phyloP scores from a whole-genome alignment of 176 grass and related monocot genomes.

The Carex scoparia region DNA sequence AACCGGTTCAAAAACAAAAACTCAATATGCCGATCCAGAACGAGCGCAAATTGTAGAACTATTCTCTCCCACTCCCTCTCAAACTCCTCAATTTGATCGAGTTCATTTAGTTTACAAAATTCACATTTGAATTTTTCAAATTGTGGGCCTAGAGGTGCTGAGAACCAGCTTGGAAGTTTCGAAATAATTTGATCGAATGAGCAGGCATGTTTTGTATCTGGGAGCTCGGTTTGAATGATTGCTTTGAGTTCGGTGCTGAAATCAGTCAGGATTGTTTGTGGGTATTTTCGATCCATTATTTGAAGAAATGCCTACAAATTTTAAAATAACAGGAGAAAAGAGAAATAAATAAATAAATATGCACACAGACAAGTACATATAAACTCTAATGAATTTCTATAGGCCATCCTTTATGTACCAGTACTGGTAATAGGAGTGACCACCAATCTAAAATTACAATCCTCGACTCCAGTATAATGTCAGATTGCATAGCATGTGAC shows the following conservation, averaged over 20 bases:
- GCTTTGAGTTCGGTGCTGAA: constrained; percentile 29
- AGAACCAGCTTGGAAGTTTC: constrained; percentile 41
- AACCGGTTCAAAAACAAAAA: constrained; percentile 28
- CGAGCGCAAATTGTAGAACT: constrained; percentile 41
- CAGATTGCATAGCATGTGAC: not conserved
- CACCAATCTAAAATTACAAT: not conserved
- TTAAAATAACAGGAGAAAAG: not conserved
- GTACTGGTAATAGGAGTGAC: too few relatives aligned
- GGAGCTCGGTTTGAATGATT: constrained; percentile 25
- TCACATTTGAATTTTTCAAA: constrained; percentile 35
- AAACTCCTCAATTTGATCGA: constrained; percentile 34
- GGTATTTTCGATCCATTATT: constrained; percentile 39
- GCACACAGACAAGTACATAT: not conserved
- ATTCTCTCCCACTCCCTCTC: constrained; percentile 34
- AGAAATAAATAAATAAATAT: constrained; percentile 7
- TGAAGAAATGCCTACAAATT: constrained; percentile 39
- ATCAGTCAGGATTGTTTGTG: constrained; percentile 47
- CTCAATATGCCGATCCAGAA: constrained; percentile 34
- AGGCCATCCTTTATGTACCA: not conserved
- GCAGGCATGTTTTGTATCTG: constrained; percentile 39
- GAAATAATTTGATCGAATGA: constrained; percentile 34
- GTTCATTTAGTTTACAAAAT: constrained; percentile 33
- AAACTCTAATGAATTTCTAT: not conserved
- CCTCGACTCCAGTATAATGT: not conserved
- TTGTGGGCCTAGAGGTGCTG: constrained; percentile 29